Evolutionary conservation across 345 rosid genomes (phyloP), one percentile per base, ranked within the genome.

Genomic region (Bruguiera sexangula): DNA sequence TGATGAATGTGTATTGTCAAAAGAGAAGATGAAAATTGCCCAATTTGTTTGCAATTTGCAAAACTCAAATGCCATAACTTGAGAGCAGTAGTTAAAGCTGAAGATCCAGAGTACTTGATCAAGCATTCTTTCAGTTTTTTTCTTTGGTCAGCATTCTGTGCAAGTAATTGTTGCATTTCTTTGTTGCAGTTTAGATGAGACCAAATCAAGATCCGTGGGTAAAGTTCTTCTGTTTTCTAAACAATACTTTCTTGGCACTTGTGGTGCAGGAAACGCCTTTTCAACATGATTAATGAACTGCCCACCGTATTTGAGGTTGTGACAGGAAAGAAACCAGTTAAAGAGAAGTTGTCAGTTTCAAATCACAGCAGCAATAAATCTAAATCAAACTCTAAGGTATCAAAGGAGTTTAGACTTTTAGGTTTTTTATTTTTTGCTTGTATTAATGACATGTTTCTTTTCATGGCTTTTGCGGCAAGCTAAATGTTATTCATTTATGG

Each of bases 281-380:
- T 68, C 63, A 68, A 58, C 63, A 68, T 68, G 71, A 68, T 68
- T 13, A 68, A 68, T 68, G 71, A 68, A 22, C 63, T 68, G 57
- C 71, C 69, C 26, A 65, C 69, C 20, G 22, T 65, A n/a, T 65
- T 65, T 30, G 69, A 65, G 59, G 59, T 65, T 21, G 69, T 65
- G 16, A 65, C 69, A 4, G 69, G 69, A 29, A 65, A 52, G 69
- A 65, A 65, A 65, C 69, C 31, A 52, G 43, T 51, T 4, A 65
- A 65, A 52, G 69, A 65, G 10, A 65, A 65, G 37, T 52, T 46
- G 32, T 29, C 69, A 2, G 59, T 65, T 30, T 51, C 69, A 13
- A 65, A 51, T 39, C 61, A 67, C 30, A 67, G 70, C 70, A 67
- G 62, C 61, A 67, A 34, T 8, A 67, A 55, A 53, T 54, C 62